Conservation (phyloP, 1,139 yeast species). For the Sugiyamaella neomexicana region DNA sequence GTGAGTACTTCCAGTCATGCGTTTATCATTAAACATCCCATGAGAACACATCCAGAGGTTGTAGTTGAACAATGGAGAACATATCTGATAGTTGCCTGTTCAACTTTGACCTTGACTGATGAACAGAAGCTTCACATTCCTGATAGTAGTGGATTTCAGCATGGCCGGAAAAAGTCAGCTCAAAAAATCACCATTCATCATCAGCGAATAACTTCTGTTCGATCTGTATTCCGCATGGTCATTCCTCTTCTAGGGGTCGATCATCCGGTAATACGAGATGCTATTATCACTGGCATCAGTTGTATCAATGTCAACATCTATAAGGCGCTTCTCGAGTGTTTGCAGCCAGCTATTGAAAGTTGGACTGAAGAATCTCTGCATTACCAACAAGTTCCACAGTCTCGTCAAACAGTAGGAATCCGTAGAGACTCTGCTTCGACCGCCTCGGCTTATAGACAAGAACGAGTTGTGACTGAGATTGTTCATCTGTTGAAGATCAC, state of each 20-base stretch:
- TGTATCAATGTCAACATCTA: slow-evolving; percentile 89
- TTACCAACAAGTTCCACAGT: not conserved
- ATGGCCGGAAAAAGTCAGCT: slow-evolving; percentile 64
- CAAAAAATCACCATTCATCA: slow-evolving; percentile 78
- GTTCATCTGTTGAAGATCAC: slow-evolving; percentile 76
- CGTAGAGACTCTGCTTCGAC: slow-evolving; percentile 13
- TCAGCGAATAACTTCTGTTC: slow-evolving; percentile 90
- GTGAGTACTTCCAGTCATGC: slow-evolving; percentile 16
- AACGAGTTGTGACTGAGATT: slow-evolving; percentile 68
- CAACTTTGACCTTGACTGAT: slow-evolving; percentile 84
- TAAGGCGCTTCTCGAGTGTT: slow-evolving; percentile 74
- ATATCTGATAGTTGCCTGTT: slow-evolving; percentile 86
- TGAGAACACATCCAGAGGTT: slow-evolving; percentile 61
- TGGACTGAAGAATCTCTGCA: slow-evolving; percentile 29
- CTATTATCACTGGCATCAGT: slow-evolving; percentile 82
- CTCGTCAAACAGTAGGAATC: slow-evolving; percentile 11
- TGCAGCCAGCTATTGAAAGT: slow-evolving; percentile 59
- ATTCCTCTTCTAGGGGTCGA: slow-evolving; percentile 74
- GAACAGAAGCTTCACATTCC: slow-evolving; percentile 76
- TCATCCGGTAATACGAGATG: slow-evolving; percentile 73
- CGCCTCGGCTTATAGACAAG: slow-evolving; percentile 41
- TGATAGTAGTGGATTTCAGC: slow-evolving; percentile 41
- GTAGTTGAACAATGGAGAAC: slow-evolving; percentile 86
- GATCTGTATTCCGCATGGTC: slow-evolving; percentile 84
- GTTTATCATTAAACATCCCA: slow-evolving; percentile 37